Conservation (phyloP, 2,329 filamentous ascomycete species). For the Claviceps quebecensis region DNA sequence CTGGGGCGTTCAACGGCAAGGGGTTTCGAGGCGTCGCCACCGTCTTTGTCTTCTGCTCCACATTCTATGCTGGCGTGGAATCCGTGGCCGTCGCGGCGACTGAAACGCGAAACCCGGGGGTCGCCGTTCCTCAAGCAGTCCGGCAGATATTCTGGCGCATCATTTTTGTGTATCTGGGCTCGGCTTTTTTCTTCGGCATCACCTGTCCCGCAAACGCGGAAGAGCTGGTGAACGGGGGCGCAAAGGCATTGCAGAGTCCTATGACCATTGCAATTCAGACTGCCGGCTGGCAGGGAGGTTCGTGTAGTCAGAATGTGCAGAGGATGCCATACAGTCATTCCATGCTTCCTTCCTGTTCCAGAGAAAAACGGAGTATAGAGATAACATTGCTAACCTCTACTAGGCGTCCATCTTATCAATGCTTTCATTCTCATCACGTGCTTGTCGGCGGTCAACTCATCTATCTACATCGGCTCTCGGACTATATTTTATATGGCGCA, state of each 20-base stretch:
- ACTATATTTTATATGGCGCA: constrained; percentile 66
- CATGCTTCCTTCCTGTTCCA: not conserved
- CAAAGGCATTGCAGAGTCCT: constrained; percentile 53
- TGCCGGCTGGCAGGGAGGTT: constrained; percentile 56
- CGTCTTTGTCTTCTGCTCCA: constrained; percentile 57
- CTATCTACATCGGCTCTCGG: constrained; percentile 63
- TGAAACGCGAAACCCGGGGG: constrained; percentile 43
- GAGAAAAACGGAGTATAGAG: too few relatives aligned
- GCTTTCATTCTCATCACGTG: constrained; percentile 64
- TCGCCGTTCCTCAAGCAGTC: constrained; percentile 43
- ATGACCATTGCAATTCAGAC: constrained; percentile 63
- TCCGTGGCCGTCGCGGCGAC: constrained; percentile 49
- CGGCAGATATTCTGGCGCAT: constrained; percentile 49
- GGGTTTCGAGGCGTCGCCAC: constrained; percentile 51
- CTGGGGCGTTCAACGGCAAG: constrained; percentile 52
- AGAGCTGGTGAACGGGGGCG: constrained; percentile 45
- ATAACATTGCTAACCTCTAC: not conserved
- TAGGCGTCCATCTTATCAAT: constrained; percentile 58
- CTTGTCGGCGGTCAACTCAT: constrained; percentile 57
- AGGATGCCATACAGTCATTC: not conserved
- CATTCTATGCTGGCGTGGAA: constrained; percentile 56
- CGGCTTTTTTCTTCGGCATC: constrained; percentile 61
- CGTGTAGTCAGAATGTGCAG: constrained; percentile 3
- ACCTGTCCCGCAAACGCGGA: constrained; percentile 56
- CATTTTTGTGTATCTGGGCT: constrained; percentile 51